Evolutionary conservation across 1,284 basidiomycete genomes (phyloP), one percentile per base, ranked within the genome.

Genomic region (Ustilago shanxiensis): DNA sequence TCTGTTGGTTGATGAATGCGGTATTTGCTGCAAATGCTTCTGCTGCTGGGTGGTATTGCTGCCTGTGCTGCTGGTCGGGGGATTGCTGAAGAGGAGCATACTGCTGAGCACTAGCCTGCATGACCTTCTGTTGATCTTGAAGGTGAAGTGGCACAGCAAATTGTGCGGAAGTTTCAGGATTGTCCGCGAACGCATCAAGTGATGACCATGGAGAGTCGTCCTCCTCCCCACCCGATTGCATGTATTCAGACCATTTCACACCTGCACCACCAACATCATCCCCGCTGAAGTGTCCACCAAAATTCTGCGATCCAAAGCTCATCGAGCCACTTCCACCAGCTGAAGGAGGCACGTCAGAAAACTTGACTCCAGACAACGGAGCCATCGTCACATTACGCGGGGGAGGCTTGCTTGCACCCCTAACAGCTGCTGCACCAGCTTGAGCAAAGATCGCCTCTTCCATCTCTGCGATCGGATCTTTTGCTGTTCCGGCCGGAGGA

Each of bases 151-250:
- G 72, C 22, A 75, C 67, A 20, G 72, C 72, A 52, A 63, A 75
- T 7, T 69, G 54, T 2, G 72, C 72, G n/a, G 59, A 62, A 13
- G 66, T 39, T 0, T 75, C 72, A 2, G 72, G 72, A 35, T 77
- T 65, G 54, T 82, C 80, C 4, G 69, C 80, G 33, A 82, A 71
- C 2, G 79, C 80, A 35, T 82, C 80, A 1, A 82, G 52, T 11
- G 71, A 75, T 22, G 79, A 72, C 80, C 80, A 82, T 7, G 80
- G 80, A 53, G 75, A 78, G 31, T 81, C 78, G 47, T 75, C 79
- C 0, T 55, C 68, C n/a, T 55, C 60, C 8, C 47, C 60, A 6
- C 26, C 55, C 3, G n/a, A 44, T 13, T 73, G 68, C 80, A 82
- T 81, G 64, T 81, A 79, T 20, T 72, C 65, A 0, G 74, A 77